Evolutionary conservation across 192 early-diverging fungal species (phyloP).

Genomic region (Entomortierella lignicola): DNA sequence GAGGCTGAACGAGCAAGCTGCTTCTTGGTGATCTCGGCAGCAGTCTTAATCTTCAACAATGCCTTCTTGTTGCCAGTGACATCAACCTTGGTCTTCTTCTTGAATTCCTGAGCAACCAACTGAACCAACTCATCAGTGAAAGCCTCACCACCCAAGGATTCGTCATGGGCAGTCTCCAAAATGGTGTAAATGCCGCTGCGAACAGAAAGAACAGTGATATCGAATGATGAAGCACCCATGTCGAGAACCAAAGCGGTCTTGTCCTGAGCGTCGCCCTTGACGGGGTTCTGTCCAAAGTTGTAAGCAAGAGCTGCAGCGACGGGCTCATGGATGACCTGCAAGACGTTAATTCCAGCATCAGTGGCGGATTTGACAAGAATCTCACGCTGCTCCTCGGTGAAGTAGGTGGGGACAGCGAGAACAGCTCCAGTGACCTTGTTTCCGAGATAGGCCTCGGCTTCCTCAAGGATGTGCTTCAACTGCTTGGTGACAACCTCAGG

Average conservation of each 20-base stretch:
- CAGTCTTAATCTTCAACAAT: constrained; percentile 82
- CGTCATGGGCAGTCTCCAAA: constrained; percentile 80
- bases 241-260: constrained; percentile 88
- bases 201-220: constrained; percentile 80
- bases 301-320: constrained; percentile 92
- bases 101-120: constrained; percentile 89
- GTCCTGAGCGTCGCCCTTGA: constrained; percentile 70
- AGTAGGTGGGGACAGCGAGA: constrained; percentile 89
- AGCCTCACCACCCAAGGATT: constrained; percentile 83
- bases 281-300: constrained; percentile 66
- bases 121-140: constrained; percentile 87
- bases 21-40: constrained; percentile 93
- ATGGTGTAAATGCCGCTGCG: constrained; percentile 89
- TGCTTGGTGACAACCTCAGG: constrained; percentile 83
- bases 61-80: constrained; percentile 80
- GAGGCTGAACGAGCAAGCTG: constrained; percentile 81
- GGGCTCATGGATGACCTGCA: constrained; percentile 90
- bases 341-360: constrained; percentile 82
- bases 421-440: constrained; percentile 82
- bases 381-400: constrained; percentile 75
- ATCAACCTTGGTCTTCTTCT: constrained; percentile 86
- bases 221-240: constrained; percentile 88
- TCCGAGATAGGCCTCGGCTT: constrained; percentile 91
- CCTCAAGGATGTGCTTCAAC: constrained; percentile 82
- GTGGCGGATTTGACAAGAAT: constrained; percentile 75